Base-by-base conservation (phyloP, 2,329 filamentous ascomycete species). In the Aspergillus udagawae region DNA sequence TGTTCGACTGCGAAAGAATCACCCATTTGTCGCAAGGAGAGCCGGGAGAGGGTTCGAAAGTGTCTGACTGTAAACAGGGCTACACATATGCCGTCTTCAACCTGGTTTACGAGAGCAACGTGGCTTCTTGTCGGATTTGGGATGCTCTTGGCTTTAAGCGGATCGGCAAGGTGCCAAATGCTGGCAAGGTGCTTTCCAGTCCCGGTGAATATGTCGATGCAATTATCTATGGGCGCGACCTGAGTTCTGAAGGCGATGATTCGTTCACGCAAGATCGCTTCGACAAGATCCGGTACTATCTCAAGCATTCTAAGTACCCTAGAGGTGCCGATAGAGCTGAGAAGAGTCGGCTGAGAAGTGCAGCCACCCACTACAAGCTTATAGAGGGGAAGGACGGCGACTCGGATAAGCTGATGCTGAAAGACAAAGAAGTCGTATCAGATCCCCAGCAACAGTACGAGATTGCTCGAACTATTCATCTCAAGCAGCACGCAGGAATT, bases 221-320 rank as follows among this genome's bases (percentile, higher is more conserved):
- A 69, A 90, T 91, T 72, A 90, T 91, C 60, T 91, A 89, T 75
- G 92, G 92, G 5, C 78, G 84, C 25, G 83, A 86, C 56, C 70
- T 82, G 25, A 81, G 78, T 60, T 76, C 79, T 41, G 88, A 91
- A 67, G 84, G 83, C 67, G 91, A 94, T 71, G 90, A 94, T 73
- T 87, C 90, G 72, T 88, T 93, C 67, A 92, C 89, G 74, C 92
- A 97, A 80, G 92, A 97, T 79, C 90, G 94, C 66, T 97, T 97
- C 80, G 93, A 97, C 81, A 97, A 97, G 82, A 97, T 97, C 73
- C 89, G 92, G 70, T 97, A 90, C 80, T 97, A 97, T 77, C 86
- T 97, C 70, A 95, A 96, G 77, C 91, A 92, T 74, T 89, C 88
- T 70, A 91, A 92, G 74, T 97, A 99, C 74, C 94, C 94, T 58